A percentile compares a stretch with the other conserved stretches of the same genome.
Evolutionary conservation across 345 rosid genomes (phyloP).

Genomic region (Bretschneidera sinensis): DNA sequence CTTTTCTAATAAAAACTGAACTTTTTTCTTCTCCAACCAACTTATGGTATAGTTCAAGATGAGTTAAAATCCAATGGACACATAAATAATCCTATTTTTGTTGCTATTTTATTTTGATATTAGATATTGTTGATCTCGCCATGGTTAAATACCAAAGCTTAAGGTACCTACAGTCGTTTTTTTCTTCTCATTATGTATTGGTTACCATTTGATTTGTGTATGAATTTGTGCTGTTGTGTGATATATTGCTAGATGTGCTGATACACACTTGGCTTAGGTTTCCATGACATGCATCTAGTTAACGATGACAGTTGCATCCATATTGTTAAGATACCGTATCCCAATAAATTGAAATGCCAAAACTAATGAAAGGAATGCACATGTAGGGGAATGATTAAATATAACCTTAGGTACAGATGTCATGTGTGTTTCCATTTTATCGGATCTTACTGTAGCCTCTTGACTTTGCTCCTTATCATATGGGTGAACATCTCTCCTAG

Average conservation of each 20-base stretch:
- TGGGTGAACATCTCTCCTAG: constrained; percentile 13
- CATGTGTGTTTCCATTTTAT: constrained; percentile 37
- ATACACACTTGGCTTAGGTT: background rate
- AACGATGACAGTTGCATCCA: background rate
- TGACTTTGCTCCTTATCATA: constrained; percentile 25
- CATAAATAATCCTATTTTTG: too few relatives aligned
- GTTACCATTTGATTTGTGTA: background rate
- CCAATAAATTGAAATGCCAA: background rate
- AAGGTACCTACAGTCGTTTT: background rate
- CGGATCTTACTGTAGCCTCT: constrained; percentile 32
- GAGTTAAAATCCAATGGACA: too few relatives aligned
- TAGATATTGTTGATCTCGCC: background rate
- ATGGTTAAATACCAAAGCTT: background rate
- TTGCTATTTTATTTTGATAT: too few relatives aligned
- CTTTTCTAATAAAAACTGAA: too few relatives aligned
- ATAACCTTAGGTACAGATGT: constrained; percentile 2
- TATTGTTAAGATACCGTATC: background rate
- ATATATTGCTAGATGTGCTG: background rate
- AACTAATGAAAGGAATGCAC: background rate
- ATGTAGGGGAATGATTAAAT: background rate
- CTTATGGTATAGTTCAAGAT: too few relatives aligned
- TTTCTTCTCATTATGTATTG: too few relatives aligned
- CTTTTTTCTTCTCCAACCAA: too few relatives aligned
- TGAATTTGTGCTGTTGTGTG: too few relatives aligned
- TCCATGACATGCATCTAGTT: too few relatives aligned